A percentile compares a stretch with the other conserved stretches of the same genome.
phyloP scores from a whole-genome alignment of 495 filamentous ascomycete genomes.

The Hypoxylon crocopeplum region DNA sequence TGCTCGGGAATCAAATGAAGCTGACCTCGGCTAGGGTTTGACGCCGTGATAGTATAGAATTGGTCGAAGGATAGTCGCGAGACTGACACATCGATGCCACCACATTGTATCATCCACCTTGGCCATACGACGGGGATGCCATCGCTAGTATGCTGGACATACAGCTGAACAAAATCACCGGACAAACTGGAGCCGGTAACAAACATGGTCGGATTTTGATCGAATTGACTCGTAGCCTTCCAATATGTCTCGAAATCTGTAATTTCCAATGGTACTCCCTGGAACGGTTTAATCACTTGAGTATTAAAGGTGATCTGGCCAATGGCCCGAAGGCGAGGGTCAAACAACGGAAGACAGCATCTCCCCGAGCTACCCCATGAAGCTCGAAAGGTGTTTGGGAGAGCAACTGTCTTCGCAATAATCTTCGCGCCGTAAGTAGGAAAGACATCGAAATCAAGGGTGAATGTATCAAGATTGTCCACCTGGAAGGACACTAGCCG shows the following conservation, averaged over 20 bases:
- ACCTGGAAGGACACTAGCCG: slow-evolving; percentile 93
- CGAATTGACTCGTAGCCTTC: slow-evolving; percentile 94
- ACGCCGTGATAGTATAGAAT: slow-evolving; percentile 70
- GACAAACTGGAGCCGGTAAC: slow-evolving; percentile 95
- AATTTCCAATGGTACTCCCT: slow-evolving; percentile 91
- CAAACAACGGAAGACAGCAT: slow-evolving; percentile 87
- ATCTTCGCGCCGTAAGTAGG: slow-evolving; percentile 97
- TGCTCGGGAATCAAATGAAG: slow-evolving; percentile 53
- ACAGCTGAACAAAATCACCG: slow-evolving; percentile 90
- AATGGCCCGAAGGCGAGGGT: slow-evolving; percentile 90
- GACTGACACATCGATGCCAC: slow-evolving; percentile 81
- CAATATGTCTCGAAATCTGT: slow-evolving; percentile 98
- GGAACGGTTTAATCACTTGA: slow-evolving; percentile 96
- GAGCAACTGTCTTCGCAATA: slow-evolving; percentile 91
- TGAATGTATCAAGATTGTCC: slow-evolving; percentile 88
- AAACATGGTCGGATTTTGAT: slow-evolving; percentile 79
- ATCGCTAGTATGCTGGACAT: slow-evolving; percentile 89
- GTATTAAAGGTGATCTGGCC: slow-evolving; percentile 92
- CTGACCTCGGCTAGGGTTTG: slow-evolving; percentile 51
- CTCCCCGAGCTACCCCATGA: slow-evolving; percentile 76
- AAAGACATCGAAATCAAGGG: slow-evolving; percentile 96
- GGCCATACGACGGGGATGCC: slow-evolving; percentile 86
- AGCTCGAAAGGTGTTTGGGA: slow-evolving; percentile 82
- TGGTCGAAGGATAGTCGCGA: slow-evolving; percentile 75
- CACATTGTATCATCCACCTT: slow-evolving; percentile 76